Base-by-base conservation (phyloP, 2,329 filamentous ascomycete genomes). In the Phialocephala subalpina region DNA sequence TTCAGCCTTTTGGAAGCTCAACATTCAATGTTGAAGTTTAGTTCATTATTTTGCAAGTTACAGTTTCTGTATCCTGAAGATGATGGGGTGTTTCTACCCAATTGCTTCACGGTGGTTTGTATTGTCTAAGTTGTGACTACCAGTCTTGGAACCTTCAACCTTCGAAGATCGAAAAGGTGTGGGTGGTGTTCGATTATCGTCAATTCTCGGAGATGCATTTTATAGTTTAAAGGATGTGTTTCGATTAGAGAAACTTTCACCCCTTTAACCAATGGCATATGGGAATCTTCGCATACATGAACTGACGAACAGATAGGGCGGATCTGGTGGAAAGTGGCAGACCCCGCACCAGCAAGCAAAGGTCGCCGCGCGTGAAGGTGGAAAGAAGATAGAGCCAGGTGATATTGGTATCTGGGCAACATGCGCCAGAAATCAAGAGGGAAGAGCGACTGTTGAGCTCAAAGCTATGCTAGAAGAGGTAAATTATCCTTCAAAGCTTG, bases 351-450 rank as follows among this genome's bases (percentile, higher is more conserved):
- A 89, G 55, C 81, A 83, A 72, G 78, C 80, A 38, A 88, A 84
- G 73, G 70, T 80, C 52, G 79, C 80, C 22, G 76, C 79, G 59
- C 78, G 78, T 16, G 80, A 80, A 79, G 70, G 60, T 40, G 82
- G 82, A 47, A 82, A 78, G 14, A 78, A 78, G 14, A 78, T 94
- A 57, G 86, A 92, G 71, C 82, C 90, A 5, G 91, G 91, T 5
- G 90, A 94, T 73, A 82, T 84, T 60, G 92, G 92, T 5, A 88
- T 95, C 65, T 95, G 91, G 91, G 89, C 90, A 33, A 94, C 92
- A 0, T 94, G 91, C 76, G 87, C 90, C 60, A 86, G 90, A 75
- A 87, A 87, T 70, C 90, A 91, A 80, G 91, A 92, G 78, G 83
- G 82, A 49, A 90, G 89, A 77, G 90, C 91, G 16, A 84, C 91